These are phyloP conservation scores for Achlya hypogyna DNA, from an alignment of 352 stramenopile species.

Conservation along the genomic window DNA sequence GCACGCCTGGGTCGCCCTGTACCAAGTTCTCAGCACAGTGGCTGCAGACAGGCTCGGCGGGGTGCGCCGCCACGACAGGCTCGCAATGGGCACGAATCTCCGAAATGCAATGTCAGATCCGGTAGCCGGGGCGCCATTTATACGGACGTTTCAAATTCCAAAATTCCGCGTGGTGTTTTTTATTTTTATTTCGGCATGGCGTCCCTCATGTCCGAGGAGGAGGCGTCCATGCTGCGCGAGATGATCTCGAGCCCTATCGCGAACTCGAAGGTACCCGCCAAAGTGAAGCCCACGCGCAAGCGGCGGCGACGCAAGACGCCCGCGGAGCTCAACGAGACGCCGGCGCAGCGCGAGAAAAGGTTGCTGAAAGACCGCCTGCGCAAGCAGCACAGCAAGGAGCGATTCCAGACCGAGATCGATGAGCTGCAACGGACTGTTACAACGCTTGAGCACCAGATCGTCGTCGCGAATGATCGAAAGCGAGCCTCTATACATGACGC, in stretches of 20 bases:
- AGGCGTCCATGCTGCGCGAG: neutral
- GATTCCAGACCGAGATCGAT: neutral
- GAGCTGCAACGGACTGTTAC: neutral
- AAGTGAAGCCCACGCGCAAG: neutral
- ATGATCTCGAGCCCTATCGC: neutral
- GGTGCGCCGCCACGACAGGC: too few relatives aligned
- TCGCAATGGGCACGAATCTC: too few relatives aligned
- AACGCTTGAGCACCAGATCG: neutral
- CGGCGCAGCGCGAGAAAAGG: neutral
- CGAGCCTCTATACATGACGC: neutral
- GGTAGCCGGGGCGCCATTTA: neutral
- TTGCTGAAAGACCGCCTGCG: conserved; percentile 11
- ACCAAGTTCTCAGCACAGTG: too few relatives aligned
- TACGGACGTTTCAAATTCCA: neutral
- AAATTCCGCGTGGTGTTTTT: neutral
- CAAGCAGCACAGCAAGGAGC: conserved; percentile 17
- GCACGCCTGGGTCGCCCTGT: too few relatives aligned
- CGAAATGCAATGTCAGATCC: too few relatives aligned
- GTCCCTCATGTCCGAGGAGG: neutral
- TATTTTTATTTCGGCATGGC: neutral
- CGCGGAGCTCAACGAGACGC: conserved; percentile 1
- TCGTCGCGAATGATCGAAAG: neutral
- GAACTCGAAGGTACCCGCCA: neutral
- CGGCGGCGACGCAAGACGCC: neutral
- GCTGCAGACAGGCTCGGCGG: too few relatives aligned